Percentiles rank a stretch among this genome's conserved stretches.
phyloP scores from a whole-genome alignment of 2,329 filamentous ascomycete genomes.

The Purpureocillium lavendulum region DNA sequence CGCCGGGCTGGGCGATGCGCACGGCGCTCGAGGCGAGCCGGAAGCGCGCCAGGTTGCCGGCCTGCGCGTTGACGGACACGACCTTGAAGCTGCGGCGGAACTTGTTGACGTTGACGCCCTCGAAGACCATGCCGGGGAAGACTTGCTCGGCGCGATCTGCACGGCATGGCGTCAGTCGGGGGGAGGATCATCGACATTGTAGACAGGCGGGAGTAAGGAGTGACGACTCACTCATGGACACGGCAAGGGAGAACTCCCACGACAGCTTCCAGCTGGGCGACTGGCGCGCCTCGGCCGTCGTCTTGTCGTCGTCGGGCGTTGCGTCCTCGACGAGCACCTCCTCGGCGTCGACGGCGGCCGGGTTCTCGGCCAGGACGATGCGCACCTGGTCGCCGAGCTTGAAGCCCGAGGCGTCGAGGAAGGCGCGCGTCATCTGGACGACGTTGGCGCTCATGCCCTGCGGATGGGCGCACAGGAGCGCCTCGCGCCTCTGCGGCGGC shows the following conservation, averaged over 20 bases:
- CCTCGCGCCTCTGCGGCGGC: slow-evolving; percentile 27
- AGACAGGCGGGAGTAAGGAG: no score
- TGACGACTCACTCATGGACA: slow-evolving; percentile 20
- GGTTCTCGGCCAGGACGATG: slow-evolving; percentile 50
- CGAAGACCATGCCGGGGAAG: slow-evolving; percentile 62
- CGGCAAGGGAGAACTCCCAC: slow-evolving; percentile 28
- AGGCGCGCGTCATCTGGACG: slow-evolving; percentile 62
- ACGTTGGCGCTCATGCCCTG: slow-evolving; percentile 60
- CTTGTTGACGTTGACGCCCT: slow-evolving; percentile 37
- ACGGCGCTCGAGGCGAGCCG: slow-evolving; percentile 25
- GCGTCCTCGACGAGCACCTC: slow-evolving; percentile 54
- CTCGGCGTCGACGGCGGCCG: slow-evolving; percentile 44
- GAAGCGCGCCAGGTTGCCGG: slow-evolving; percentile 35
- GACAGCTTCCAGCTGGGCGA: slow-evolving; percentile 1
- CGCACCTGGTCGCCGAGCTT: slow-evolving; percentile 58
- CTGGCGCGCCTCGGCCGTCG: slow-evolving; percentile 4
- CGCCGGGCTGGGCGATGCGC: slow-evolving; percentile 25
- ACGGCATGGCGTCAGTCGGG: neutral
- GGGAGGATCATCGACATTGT: no score
- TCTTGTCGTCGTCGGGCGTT: slow-evolving; percentile 27
- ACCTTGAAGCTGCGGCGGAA: slow-evolving; percentile 41
- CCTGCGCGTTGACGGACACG: slow-evolving; percentile 44
- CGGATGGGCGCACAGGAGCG: slow-evolving; percentile 40
- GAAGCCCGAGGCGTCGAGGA: slow-evolving; percentile 65
- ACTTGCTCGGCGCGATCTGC: slow-evolving; percentile 58